These are phyloP conservation scores for Eucalyptus tenuipes DNA, from an alignment of 345 rosid genomes.

Conservation along the genomic window DNA sequence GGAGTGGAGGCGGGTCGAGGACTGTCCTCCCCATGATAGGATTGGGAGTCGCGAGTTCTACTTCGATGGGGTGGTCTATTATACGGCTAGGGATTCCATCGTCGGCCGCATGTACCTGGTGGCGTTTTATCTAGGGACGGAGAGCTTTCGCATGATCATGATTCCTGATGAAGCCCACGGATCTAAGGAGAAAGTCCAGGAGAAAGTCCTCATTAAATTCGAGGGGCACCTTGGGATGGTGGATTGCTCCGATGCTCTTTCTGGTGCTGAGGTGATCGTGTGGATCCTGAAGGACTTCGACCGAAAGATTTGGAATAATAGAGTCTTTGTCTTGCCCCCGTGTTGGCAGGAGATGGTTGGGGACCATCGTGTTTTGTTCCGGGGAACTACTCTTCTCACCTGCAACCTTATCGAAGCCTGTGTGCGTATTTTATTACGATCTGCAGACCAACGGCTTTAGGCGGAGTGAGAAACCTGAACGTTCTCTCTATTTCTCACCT, in stretches of 20 bases:
- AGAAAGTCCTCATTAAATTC: neutral
- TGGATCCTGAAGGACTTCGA: neutral
- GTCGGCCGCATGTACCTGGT: neutral
- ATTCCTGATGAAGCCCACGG: neutral
- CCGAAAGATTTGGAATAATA: neutral
- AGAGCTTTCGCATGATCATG: neutral
- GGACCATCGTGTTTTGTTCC: neutral
- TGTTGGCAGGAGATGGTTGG: neutral
- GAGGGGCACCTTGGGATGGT: neutral
- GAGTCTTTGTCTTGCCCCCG: neutral
- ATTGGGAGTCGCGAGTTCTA: neutral
- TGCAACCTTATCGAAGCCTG: neutral
- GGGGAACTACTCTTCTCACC: neutral
- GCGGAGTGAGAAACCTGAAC: neutral
- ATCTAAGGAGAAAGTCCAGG: neutral
- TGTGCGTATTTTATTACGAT: neutral
- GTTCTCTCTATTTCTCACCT: too few relatives aligned
- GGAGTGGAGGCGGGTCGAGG: neutral
- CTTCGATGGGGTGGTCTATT: neutral
- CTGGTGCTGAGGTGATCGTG: neutral
- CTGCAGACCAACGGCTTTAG: neutral
- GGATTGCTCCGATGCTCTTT: neutral
- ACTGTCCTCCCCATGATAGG: neutral
- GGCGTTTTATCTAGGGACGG: neutral
- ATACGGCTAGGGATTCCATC: neutral